Evolutionary conservation across 2,329 filamentous ascomycete species (phyloP), one percentile per base, ranked within the genome.

Genomic region (Mycosphaerella arachidis): DNA sequence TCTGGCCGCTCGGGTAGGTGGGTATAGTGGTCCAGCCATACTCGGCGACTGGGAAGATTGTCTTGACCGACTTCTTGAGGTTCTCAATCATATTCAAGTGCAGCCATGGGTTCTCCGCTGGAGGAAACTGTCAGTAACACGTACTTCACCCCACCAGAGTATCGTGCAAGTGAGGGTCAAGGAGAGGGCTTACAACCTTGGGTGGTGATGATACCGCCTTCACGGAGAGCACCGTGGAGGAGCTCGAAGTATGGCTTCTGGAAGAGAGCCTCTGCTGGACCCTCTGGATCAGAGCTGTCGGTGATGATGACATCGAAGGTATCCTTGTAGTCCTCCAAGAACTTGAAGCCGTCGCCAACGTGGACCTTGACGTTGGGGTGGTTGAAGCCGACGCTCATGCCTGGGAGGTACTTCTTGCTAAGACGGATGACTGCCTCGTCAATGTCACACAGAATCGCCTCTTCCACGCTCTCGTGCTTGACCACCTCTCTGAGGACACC

Each of bases 11-110:
- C 68, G 94, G 94, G 84, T 99, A 99, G 75, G 94, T 99, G 61
- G 94, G 94, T 78, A 99, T 99, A 72, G 93, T 97, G 73, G 93
- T 97, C 86, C 97, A 99, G 71, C 90, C 94, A 81, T 97, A 99
- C 82, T 99, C 94, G 77, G 90, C 94, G 65, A 91, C 90, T 67
- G 94, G 92, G 88, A 99, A 99, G 50, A 99, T 90, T 78, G 94
- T 89, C 78, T 89, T 89, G 89, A 93, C 97, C 74, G 92, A 86
- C 84, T 96, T 92, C 86, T 96, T 96, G 73, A 99, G 89, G 81
- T 93, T 86, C 76, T 87, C 86, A 80, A 99, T 99, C 72, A 99
- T 86, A 62, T 88, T 84, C 71, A 99, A 86, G 82, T 99, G 94
- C 63, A 99, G 89, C 94, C 94, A 99, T 82, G 96, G 92, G 87